phyloP scores from a whole-genome alignment of 78 protist genomes.

The Dictyostelium discoideum region dicty_2.7 NC_007091.3:3315001-3315500 shows the following conservation, averaged over 20 bases:
- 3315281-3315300: constrained; percentile 13
- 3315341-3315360: not conserved
- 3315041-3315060: not conserved
- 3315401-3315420: not conserved
- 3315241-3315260: not conserved
- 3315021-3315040: not conserved
- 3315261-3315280: not conserved
- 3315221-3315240: not conserved
- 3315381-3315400: not conserved
- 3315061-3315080: not conserved
- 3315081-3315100: not conserved
- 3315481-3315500: not conserved
- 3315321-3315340: not conserved
- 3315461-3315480: not conserved
- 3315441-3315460: constrained; percentile 13
- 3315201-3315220: not conserved
- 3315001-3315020: not conserved
- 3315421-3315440: constrained; percentile 29
- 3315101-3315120: not conserved
- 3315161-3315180: not conserved
- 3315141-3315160: not conserved
- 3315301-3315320: not conserved
- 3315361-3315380: not conserved
- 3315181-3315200: not conserved
- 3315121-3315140: not conserved